Evolutionary conservation across 331 rosid genomes (phyloP).

Genomic region (Pyrus hybrid): DNA sequence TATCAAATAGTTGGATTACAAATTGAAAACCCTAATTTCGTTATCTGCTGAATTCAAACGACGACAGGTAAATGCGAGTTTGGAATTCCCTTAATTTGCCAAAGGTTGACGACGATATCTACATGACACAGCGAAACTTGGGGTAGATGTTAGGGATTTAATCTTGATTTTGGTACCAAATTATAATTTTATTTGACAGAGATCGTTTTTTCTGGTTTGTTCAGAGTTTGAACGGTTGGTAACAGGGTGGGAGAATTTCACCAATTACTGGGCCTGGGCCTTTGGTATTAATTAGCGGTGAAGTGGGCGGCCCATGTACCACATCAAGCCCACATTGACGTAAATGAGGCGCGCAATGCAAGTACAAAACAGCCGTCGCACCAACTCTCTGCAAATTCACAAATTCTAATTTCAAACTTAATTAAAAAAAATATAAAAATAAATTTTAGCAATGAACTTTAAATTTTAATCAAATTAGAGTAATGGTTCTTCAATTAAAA

Average conservation of each 20-base stretch:
- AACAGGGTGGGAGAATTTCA: background rate
- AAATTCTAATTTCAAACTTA: background rate
- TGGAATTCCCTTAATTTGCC: background rate
- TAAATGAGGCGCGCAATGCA: too few relatives aligned
- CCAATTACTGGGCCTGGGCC: background rate
- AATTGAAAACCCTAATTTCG: slow-evolving; percentile 2
- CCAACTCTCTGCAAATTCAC: background rate
- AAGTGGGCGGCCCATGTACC: too few relatives aligned
- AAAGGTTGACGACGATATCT: background rate
- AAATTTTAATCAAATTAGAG: too few relatives aligned
- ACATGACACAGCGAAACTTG: background rate
- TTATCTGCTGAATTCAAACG: background rate
- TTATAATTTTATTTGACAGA: background rate
- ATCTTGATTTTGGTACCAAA: background rate
- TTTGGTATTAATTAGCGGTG: too few relatives aligned
- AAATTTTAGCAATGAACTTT: too few relatives aligned
- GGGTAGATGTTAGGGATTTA: background rate
- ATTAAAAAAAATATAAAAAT: too few relatives aligned
- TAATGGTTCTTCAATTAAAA: too few relatives aligned
- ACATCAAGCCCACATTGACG: too few relatives aligned
- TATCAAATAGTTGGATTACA: background rate
- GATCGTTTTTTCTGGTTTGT: background rate
- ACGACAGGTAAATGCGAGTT: background rate
- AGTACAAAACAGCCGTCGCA: background rate
- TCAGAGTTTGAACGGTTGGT: slow-evolving; percentile 1